Evolutionary conservation across 805 yeast genomes (phyloP), one percentile per base, ranked within the genome.

Genomic region (Candida pseudofarinosa): DNA sequence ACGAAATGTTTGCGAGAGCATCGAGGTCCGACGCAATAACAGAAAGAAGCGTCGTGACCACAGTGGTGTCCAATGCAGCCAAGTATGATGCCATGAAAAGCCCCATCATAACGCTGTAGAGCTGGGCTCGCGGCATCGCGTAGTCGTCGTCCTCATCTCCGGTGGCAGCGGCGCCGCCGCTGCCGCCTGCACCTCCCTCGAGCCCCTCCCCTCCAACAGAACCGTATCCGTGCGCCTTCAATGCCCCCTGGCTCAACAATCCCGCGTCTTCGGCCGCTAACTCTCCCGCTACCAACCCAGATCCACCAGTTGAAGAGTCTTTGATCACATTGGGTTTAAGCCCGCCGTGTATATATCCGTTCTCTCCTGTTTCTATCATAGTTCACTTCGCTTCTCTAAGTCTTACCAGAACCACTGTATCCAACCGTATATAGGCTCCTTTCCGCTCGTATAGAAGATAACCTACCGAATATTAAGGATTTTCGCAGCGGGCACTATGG

Each of bases 1-100:
- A 83, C 13, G 88, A 75, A 19, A 83, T 72, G 47, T 76, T 76
- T 3, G 80, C 79, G 35, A 83, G 66, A 0, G 81, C 82, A 49
- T 82, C 65, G 53, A 84, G 74, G 51, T 83, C 88, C 1, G 86
- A 79, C 1, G 88, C 86, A 42, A 84, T 83, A 20, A 76, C 74
- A 1, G 85, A 70, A 52, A 83, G 63, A 19, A 83, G 61, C 0
- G 89, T 83, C 0, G 88, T 75, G 14, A 84, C 82, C 19, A 84
- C 76, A 0, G 90, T 83, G 15, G 78, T 71, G 54, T 84, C 91
- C 44, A 83, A 57, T 0, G 90, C 81, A 2, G 86, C 80, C 33
- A 84, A 63, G 50, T 79, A 82, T 0, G 78, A 48, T 3, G 67
- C 67, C 60, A 63, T 57, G 48, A 57, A 69, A 33, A 68, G 51